Conservation (phyloP, 2,329 filamentous ascomycete genomes). For the Ramularia endophylla region DNA sequence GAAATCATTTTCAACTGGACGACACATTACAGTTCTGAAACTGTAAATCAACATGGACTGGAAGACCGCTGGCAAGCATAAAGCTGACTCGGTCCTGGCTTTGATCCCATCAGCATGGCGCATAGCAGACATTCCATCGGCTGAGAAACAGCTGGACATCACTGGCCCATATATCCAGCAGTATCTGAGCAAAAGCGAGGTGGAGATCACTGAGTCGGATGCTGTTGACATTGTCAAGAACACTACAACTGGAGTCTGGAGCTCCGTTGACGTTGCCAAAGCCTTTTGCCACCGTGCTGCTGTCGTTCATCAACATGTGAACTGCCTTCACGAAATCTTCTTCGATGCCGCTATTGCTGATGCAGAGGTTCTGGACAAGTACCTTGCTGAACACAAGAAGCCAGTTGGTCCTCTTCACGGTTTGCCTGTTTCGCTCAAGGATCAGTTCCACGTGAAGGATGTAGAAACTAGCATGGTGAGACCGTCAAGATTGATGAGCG, state of each 20-base stretch:
- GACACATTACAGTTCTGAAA: background rate
- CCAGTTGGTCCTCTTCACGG: constrained; percentile 44
- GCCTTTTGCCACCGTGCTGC: constrained; percentile 54
- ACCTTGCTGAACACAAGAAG: constrained; percentile 32
- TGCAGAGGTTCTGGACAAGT: constrained; percentile 38
- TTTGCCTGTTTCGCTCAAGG: constrained; percentile 44
- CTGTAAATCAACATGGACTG: constrained; percentile 32
- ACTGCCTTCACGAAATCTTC: constrained; percentile 44
- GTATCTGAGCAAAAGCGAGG: constrained; percentile 48
- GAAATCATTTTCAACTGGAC: constrained; percentile 20
- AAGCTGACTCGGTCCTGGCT: constrained; percentile 49
- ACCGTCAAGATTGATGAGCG: background rate
- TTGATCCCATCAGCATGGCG: constrained; percentile 55
- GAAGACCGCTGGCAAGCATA: constrained; percentile 46
- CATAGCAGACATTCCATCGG: constrained; percentile 42
- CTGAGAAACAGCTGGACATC: constrained; percentile 50
- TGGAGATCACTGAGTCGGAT: constrained; percentile 57
- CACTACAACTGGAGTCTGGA: constrained; percentile 51
- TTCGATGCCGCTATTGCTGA: constrained; percentile 41
- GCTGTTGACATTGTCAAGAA: constrained; percentile 51
- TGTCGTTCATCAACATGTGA: constrained; percentile 45
- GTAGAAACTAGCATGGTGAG: constrained; percentile 41
- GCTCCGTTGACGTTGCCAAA: constrained; percentile 49
- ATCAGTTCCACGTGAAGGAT: constrained; percentile 45
- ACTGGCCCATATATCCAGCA: constrained; percentile 52